These are phyloP conservation scores for Paraleonurus japonicus DNA, from an alignment of 257 asterid genomes.

Conservation along the genomic window DNA sequence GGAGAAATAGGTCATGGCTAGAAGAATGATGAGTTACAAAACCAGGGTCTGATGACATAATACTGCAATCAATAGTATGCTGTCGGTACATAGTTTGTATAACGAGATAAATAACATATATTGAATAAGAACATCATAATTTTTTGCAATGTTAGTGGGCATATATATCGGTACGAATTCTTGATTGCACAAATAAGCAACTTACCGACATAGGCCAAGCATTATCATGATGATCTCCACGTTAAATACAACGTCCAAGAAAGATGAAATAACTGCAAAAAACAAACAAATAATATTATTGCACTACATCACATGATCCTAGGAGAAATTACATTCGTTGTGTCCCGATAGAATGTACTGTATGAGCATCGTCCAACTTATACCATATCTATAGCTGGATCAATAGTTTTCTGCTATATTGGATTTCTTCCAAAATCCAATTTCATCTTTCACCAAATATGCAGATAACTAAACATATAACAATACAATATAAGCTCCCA, in stretches of 20 bases:
- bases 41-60: constrained; percentile 50
- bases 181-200: constrained; percentile 18
- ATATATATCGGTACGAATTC: background rate
- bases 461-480: constrained; percentile 2
- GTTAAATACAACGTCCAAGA: constrained; percentile 37
- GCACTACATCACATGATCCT: background rate
- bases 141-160: background rate
- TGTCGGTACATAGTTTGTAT: constrained; percentile 13
- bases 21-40: constrained; percentile 27
- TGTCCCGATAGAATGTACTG: no score
- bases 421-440: background rate
- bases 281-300: background rate
- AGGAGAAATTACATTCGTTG: background rate
- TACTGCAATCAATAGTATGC: constrained; percentile 36
- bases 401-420: background rate
- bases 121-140: background rate
- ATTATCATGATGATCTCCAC: constrained; percentile 36
- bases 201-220: constrained; percentile 44
- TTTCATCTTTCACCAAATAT: background rate
- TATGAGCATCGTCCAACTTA: constrained; percentile 9
- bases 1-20: constrained; percentile 19
- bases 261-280: constrained; percentile 40
- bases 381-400: background rate
- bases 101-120: background rate
- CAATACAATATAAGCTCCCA: background rate